Conservation (phyloP, 306 rosid genomes). For the Coriaria nepalensis region DNA sequence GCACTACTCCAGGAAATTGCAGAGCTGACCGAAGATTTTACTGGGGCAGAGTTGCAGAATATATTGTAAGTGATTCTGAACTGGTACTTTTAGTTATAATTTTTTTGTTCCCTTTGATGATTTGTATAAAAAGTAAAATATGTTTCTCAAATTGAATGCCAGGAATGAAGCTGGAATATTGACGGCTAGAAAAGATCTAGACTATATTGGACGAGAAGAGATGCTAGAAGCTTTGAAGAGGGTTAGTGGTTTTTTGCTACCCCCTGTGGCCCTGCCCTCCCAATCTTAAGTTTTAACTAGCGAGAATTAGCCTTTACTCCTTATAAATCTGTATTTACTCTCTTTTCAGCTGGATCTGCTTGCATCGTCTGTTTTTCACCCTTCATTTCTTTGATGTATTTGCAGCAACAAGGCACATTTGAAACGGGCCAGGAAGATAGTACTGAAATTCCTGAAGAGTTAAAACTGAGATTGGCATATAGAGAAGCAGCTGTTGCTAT, state of each 20-base stretch:
- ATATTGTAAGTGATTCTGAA: conserved; percentile 46
- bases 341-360: not conserved
- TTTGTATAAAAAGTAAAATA: no score
- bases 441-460: conserved; percentile 77
- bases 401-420: conserved; percentile 98
- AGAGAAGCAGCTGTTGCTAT: conserved; percentile 97
- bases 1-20: conserved; percentile 70
- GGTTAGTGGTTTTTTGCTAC: conserved; percentile 43
- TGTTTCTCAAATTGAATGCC: conserved; percentile 24
- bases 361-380: conserved; percentile 7
- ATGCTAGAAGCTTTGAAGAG: conserved; percentile 90
- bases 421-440: conserved; percentile 98
- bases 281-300: conserved; percentile 14
- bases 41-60: conserved; percentile 98
- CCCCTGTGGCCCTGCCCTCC: no score
- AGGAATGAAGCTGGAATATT: conserved; percentile 99
- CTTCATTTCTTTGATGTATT: conserved; percentile 17
- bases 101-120: no score
- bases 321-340: conserved; percentile 3
- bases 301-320: conserved; percentile 12
- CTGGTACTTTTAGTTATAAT: conserved; percentile 11
- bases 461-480: conserved; percentile 78
- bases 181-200: conserved; percentile 95
- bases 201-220: conserved; percentile 78
- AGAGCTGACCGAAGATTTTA: conserved; percentile 80